Evolutionary conservation across 2,329 filamentous ascomycete species (phyloP), one percentile per base, ranked within the genome.

Genomic region (Cladosporium colombiae): DNA sequence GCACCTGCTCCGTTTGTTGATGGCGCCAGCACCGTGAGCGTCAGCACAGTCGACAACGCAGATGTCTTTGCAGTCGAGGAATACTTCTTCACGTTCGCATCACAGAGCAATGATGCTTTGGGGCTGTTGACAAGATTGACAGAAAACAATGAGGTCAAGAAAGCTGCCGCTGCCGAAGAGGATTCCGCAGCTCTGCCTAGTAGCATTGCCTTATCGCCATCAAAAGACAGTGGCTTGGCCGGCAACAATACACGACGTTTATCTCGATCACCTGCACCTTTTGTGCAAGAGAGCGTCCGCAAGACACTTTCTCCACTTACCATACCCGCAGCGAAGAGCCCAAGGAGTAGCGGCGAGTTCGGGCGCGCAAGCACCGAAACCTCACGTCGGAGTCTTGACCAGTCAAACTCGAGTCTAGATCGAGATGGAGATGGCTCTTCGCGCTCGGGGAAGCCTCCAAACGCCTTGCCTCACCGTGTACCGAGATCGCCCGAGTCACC

Each of bases 51-150:
- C 65, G 93, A 97, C 74, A 96, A 93, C 69, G 92, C 95, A 69
- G 94, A 97, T 78, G 96, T 92, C 0, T 98, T 91, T 78, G 93
- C 93, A 2, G 91, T 98, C 69, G 95, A 99, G 73, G 95, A 99
- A 88, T 97, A 98, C 76, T 98, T 96, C 77, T 98, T 99, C 77
- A 95, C 93, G 0, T 98, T 98, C 79, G 97, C 97, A 76, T 90
- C 87, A 70, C 89, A 89, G 68, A 93, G 93, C 7, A 88, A 91
- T 72, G 91, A 97, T 72, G 94, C 92, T 16, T 87, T 96, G 68
- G 87, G 89, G 59, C 85, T 95, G 2, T 82, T 99, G 61, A 91
- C 87, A 68, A 86, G 87, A 50, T 81, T 96, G 62, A 85, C 93
- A 11, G 88, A 91, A 58, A 87, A 89, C 69, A 85, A 87, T 27